Base-by-base conservation (phyloP, 1,284 basidiomycete species). In the Leccinum solheimii region DNA sequence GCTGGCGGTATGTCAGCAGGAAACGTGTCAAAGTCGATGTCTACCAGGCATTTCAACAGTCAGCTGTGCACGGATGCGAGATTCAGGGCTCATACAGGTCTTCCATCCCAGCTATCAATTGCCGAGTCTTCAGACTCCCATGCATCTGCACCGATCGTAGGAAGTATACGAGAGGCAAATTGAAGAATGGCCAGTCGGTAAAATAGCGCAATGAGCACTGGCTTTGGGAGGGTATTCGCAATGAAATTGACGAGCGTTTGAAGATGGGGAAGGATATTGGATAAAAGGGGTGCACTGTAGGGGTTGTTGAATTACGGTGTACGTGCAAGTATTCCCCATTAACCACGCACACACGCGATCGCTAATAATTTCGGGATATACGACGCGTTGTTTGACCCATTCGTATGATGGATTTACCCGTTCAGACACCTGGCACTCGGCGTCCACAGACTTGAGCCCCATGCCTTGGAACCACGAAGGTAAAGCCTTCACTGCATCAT, bases 111-210 rank as follows among this genome's bases (percentile, higher is more conserved):
- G 14, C 81, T 84, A 66, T 82, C 80, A 68, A 86, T 84, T 9
- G 81, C 82, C 19, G 82, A 83, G 30, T 83, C 82, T 65, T 89
- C 90, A 2, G 78, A 80, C 64, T 91, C 89, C 87, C 90, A 93
- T 66, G 82, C 85, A 67, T 91, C 88, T n/a, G 84, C 86, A 48
- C 91, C 90, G 58, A 94, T 93, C 5, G 88, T 90, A 16, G 91
- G 91, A 43, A 94, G 77, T 62, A 97, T 93, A 52, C 87, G 85
- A 9, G 92, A 93, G 3, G 94, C 94, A 58, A 91, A 80, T 67
- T 96, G 92, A n/a, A 97, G 77, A 32, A 97, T 89, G 9, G 86
- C 79, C 19, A 96, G 80, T 43, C 95, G 88, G 75, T 94, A 97
- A 26, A 92, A 77, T 21, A 97, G 82, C 9, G 92, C 90, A 49